These are phyloP conservation scores for Ploettnerulaceae sp. DNA, from an alignment of 2,329 filamentous ascomycete species.

Conservation along the genomic window DNA sequence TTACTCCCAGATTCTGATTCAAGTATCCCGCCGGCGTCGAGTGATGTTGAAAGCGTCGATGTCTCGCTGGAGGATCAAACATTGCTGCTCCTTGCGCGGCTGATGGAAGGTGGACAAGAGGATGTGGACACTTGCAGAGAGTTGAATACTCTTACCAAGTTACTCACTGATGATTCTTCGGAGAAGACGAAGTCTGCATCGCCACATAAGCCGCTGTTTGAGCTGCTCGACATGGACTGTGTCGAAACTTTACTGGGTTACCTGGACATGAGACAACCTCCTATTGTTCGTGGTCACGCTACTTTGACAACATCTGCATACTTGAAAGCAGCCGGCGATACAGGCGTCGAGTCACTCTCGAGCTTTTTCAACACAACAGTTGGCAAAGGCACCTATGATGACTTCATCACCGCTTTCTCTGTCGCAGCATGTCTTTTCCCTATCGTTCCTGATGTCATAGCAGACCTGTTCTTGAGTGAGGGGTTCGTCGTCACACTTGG, in stretches of 20 bases:
- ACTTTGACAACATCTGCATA: slow-evolving; percentile 79
- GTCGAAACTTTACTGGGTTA: slow-evolving; percentile 83
- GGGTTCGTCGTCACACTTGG: slow-evolving; percentile 77
- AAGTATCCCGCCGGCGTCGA: slow-evolving; percentile 19
- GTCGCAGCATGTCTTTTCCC: slow-evolving; percentile 88
- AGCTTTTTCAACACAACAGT: slow-evolving; percentile 71
- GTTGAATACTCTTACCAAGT: slow-evolving; percentile 53
- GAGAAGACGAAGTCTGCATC: slow-evolving; percentile 22
- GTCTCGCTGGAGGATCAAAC: slow-evolving; percentile 31
- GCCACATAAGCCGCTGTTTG: slow-evolving; percentile 38
- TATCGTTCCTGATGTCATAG: slow-evolving; percentile 69
- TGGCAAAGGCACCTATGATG: slow-evolving; percentile 72
- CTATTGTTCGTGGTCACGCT: slow-evolving; percentile 72
- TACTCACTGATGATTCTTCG: slow-evolving; percentile 47
- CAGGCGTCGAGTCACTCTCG: slow-evolving; percentile 64
- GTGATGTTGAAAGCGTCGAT: slow-evolving; percentile 15
- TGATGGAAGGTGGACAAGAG: slow-evolving; percentile 88
- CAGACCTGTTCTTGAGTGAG: slow-evolving; percentile 79
- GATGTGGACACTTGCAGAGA: slow-evolving; percentile 63
- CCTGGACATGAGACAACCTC: slow-evolving; percentile 75
- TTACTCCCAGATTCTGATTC: slow-evolving; percentile 17
- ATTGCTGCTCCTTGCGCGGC: slow-evolving; percentile 63
- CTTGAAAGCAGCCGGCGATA: slow-evolving; percentile 69
- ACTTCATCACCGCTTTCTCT: slow-evolving; percentile 87
- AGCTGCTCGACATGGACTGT: slow-evolving; percentile 65